phyloP scores from a whole-genome alignment of 2,329 filamentous ascomycete genomes.

The Sclerotinia spermophila region DNA sequence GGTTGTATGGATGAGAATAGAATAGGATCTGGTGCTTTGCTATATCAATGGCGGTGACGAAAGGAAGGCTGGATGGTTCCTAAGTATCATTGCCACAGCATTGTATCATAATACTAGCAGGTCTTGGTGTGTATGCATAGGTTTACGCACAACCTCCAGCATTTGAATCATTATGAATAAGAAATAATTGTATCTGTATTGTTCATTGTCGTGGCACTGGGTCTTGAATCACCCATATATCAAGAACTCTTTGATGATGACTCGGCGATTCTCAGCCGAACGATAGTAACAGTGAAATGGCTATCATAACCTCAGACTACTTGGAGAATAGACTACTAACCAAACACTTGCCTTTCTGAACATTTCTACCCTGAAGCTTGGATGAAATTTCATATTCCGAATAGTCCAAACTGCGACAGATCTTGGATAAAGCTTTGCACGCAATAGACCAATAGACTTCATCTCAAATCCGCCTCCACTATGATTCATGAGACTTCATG shows the following conservation, averaged over 20 bases:
- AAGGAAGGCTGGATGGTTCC: background rate
- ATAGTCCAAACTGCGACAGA: background rate
- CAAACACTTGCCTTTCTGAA: background rate
- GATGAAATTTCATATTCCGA: background rate
- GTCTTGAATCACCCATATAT: background rate
- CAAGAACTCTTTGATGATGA: background rate
- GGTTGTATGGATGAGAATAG: background rate
- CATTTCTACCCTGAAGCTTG: background rate
- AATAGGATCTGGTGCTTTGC: background rate
- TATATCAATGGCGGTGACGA: background rate
- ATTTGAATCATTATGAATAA: background rate
- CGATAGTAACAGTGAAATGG: background rate
- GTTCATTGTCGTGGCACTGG: background rate
- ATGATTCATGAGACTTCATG: no score
- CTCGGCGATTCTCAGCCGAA: background rate
- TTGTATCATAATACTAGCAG: background rate
- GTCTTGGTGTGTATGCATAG: background rate
- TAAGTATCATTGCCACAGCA: background rate
- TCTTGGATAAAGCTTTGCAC: background rate
- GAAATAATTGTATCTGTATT: background rate
- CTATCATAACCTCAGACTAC: background rate
- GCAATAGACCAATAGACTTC: background rate
- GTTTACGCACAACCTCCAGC: background rate
- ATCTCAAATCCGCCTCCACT: background rate
- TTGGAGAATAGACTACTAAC: background rate